These are phyloP conservation scores for Tylopilus orsonianus DNA, from an alignment of 1,284 basidiomycete genomes.

Conservation along the genomic window DNA sequence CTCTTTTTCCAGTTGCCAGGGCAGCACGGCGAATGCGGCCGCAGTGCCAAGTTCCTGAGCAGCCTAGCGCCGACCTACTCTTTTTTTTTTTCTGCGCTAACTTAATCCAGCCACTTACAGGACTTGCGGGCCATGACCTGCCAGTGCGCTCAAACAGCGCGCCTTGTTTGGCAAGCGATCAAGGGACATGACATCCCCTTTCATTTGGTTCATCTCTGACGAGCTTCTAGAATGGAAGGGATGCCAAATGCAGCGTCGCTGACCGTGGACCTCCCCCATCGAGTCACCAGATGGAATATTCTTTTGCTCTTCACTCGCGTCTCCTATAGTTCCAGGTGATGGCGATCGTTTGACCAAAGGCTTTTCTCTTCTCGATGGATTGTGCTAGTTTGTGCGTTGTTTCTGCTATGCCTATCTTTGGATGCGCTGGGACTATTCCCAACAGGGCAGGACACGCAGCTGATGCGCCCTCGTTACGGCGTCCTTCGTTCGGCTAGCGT, in stretches of 20 bases:
- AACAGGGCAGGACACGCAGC: slow-evolving; percentile 28
- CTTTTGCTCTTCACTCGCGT: slow-evolving; percentile 15
- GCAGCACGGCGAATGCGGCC: slow-evolving; percentile 4
- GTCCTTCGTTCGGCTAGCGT: slow-evolving; percentile 20
- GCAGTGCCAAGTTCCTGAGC: slow-evolving; percentile 3
- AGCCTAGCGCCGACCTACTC: slow-evolving; percentile 1
- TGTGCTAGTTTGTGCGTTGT: slow-evolving; percentile 1
- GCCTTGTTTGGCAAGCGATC: slow-evolving; percentile 26
- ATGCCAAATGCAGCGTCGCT: slow-evolving; percentile 15
- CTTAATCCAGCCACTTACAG: slow-evolving; percentile 12
- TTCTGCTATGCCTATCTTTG: slow-evolving; percentile 26
- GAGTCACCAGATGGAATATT: slow-evolving; percentile 19
- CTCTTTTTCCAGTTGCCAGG: neutral
- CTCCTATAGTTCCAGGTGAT: slow-evolving; percentile 1
- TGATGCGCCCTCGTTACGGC: slow-evolving; percentile 37
- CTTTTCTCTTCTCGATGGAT: slow-evolving; percentile 7
- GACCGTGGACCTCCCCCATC: slow-evolving; percentile 14
- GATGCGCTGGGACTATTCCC: slow-evolving; percentile 12
- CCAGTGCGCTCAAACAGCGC: slow-evolving; percentile 34
- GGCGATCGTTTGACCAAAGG: slow-evolving; percentile 14
- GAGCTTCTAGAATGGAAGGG: slow-evolving; percentile 36
- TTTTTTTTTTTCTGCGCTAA: slow-evolving; percentile 5
- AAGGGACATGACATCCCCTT: slow-evolving; percentile 33
- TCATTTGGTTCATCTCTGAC: slow-evolving; percentile 29
- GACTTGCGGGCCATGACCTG: slow-evolving; percentile 3